Base-by-base conservation (phyloP, 768 basidiomycete genomes). In the Termitomyces sp. region DNA sequence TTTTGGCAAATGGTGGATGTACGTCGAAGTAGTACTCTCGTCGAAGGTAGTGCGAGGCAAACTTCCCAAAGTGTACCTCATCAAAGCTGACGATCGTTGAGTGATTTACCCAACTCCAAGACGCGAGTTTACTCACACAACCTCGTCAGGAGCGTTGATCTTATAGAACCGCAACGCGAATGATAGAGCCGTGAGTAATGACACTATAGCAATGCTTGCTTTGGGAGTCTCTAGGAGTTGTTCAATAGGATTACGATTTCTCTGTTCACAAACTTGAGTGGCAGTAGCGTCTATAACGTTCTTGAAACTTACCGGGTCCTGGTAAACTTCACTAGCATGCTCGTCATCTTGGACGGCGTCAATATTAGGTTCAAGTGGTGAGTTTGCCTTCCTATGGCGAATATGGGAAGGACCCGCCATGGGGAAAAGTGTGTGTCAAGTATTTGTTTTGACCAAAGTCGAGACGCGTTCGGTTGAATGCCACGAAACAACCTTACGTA, bases 11-110 rank as follows among this genome's bases (percentile, higher is more conserved):
- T 2, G 97, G 97, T 40, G 97, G 97, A 69, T 99, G 97, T 8
- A 99, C 96, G 72, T 99, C 97, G 79, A 99, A 99, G 77, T 98
- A 98, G 79, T 98, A 99, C 75, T 97, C 86, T 65, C 96, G 84
- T 50, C 78, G 78, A 71, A 98, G 88, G 75, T 99, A 99, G 75
- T 94, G 92, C 6, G 92, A 86, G 13, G 97, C 96, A 72, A 99
- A 99, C 75, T 98, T 97, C 63, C 96, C 96, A 71, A 98, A 98
- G 71, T 98, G 96, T 13, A 98, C 96, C 76, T 98, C 96, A 72
- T 98, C 96, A 71, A 98, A 98, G 52, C 94, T 96, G 67, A 40
- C 8, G 53, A 48, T 52, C 15, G 36, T 46, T 55, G 20, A 58
- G 36, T 22, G 40, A 44, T 15, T 46, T 46, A 48, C 12, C 9